A percentile compares a stretch with the other conserved stretches of the same genome.
These are phyloP conservation scores for Cunninghamia lanceolata DNA, from an alignment of 75 land plant genomes.

Conservation along the genomic window DNA sequence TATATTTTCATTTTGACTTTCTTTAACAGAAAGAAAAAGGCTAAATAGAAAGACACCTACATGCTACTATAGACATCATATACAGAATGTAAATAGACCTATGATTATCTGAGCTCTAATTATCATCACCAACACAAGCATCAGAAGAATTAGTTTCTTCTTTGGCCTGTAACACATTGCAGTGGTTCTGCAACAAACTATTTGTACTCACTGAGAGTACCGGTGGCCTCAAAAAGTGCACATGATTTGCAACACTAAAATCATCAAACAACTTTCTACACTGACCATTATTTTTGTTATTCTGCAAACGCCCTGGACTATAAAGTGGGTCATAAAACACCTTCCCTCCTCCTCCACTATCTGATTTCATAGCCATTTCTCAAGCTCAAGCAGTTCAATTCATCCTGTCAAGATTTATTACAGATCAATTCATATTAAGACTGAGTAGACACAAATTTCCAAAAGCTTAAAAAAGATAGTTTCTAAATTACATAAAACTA, in stretches of 20 bases:
- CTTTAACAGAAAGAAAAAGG: no score
- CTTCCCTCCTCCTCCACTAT: not conserved
- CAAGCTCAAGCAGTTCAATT: not conserved
- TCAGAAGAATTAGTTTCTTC: not conserved
- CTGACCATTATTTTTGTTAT: not conserved
- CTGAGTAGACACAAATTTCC: no score
- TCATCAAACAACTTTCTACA: not conserved
- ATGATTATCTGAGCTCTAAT: not conserved
- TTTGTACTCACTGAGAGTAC: not conserved
- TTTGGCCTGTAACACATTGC: not conserved
- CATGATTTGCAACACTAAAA: constrained; percentile 2
- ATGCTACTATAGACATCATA: not conserved
- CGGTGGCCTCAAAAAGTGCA: not conserved
- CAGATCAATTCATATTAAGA: no score
- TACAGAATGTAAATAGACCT: not conserved
- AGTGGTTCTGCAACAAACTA: not conserved
- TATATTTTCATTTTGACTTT: no score
- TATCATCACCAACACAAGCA: not conserved
- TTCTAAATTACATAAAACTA: no score
- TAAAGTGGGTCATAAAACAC: not conserved
- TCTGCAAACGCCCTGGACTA: not conserved
- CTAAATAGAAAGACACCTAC: not conserved
- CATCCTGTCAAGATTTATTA: no score
- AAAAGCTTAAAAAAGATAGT: no score
- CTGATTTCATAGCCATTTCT: not conserved